Evolutionary conservation across 345 rosid species (phyloP).

Genomic region (Brassica nigra): DNA sequence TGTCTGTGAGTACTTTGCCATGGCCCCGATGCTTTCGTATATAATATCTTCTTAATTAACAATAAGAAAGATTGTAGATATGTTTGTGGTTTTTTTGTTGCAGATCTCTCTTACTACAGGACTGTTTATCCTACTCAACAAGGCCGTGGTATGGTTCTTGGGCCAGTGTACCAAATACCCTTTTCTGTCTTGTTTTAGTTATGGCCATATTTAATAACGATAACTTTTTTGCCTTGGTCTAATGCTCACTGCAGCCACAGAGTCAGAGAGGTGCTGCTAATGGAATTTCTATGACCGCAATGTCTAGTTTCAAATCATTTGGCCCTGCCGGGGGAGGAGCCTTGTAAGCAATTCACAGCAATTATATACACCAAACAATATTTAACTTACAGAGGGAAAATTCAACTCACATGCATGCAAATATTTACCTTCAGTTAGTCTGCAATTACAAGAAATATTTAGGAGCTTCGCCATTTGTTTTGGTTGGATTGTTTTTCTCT

Average conservation of each 20-base stretch:
- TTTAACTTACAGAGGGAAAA: neutral
- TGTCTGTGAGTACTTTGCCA: constrained; percentile 26
- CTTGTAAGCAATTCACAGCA: constrained; percentile 24
- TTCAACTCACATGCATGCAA: neutral
- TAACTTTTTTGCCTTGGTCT: neutral
- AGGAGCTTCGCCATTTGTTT: constrained; percentile 7
- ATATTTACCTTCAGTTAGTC: neutral
- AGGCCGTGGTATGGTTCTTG: constrained; percentile 31
- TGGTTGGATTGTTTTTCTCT: neutral
- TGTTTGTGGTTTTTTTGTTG: neutral
- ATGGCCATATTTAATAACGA: neutral
- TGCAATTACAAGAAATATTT: neutral
- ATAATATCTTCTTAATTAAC: neutral
- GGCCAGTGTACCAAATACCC: neutral
- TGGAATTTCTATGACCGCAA: constrained; percentile 37
- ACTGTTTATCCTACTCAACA: constrained; percentile 30
- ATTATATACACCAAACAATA: neutral
- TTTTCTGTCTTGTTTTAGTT: neutral
- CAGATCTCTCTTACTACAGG: constrained; percentile 26
- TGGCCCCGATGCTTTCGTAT: neutral
- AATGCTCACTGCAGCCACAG: constrained; percentile 17
- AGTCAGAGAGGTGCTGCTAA: constrained; percentile 32
- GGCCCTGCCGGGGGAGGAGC: constrained; percentile 36
- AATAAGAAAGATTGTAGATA: neutral
- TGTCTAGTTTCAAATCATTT: constrained; percentile 37